Conservation (phyloP, 768 basidiomycete genomes). For the Russula emetica region DNA sequence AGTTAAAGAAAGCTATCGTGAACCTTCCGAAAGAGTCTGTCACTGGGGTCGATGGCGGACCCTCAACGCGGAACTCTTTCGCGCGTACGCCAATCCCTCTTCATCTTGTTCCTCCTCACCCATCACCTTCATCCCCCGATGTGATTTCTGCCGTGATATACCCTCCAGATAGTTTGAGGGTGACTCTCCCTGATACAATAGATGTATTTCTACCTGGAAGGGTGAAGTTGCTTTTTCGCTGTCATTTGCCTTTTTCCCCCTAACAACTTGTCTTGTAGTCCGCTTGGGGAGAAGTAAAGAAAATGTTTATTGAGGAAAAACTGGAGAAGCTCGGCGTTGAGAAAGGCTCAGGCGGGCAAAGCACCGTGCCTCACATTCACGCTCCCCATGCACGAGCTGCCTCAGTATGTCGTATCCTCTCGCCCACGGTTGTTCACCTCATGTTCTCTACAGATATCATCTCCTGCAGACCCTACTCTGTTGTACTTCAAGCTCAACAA, state of each 20-base stretch:
- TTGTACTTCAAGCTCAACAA: constrained; percentile 81
- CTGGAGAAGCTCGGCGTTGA: constrained; percentile 77
- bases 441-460: constrained; percentile 60
- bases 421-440: constrained; percentile 20
- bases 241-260: constrained; percentile 4
- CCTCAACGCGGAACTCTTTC: constrained; percentile 48
- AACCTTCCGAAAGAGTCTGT: constrained; percentile 70
- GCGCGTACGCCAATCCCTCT: constrained; percentile 54
- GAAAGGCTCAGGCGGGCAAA: constrained; percentile 48
- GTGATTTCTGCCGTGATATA: constrained; percentile 48
- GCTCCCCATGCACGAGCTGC: constrained; percentile 80
- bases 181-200: constrained; percentile 56
- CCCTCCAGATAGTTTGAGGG: constrained; percentile 62
- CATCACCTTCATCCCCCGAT: constrained; percentile 34
- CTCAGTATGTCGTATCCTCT: constrained; percentile 53
- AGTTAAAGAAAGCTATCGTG: constrained; percentile 63
- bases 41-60: constrained; percentile 37
- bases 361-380: constrained; percentile 54
- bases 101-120: constrained; percentile 36
- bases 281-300: constrained; percentile 71
- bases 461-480: constrained; percentile 82
- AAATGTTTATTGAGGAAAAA: constrained; percentile 73
- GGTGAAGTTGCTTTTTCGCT: constrained; percentile 40
- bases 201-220: constrained; percentile 83
- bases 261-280: constrained; percentile 39